phyloP scores from a whole-genome alignment of 75 land plant genomes.

The Adiantum capillusveneris region DNA sequence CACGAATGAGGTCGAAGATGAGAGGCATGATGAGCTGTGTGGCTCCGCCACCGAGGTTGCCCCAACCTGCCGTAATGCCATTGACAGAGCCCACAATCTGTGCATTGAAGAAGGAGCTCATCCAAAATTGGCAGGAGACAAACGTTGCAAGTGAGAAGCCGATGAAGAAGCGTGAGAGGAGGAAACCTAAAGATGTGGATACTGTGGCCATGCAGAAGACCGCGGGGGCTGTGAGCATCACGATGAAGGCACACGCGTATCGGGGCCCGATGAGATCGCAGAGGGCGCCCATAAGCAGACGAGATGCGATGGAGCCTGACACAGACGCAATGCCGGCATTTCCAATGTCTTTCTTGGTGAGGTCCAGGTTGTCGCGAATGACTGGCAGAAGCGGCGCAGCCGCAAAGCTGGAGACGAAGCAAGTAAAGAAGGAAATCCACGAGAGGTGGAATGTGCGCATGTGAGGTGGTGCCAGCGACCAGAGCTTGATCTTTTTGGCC shows the following conservation, averaged over 20 bases:
- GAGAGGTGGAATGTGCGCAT: too few species aligned
- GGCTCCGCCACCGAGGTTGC: too few species aligned
- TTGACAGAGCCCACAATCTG: slow-evolving; percentile 56
- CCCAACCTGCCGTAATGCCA: too few species aligned
- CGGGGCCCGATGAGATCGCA: slow-evolving; percentile 77
- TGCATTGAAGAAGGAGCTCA: slow-evolving; percentile 73
- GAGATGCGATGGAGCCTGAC: slow-evolving; percentile 57
- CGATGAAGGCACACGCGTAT: slow-evolving; percentile 57
- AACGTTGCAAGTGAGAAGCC: slow-evolving; percentile 71
- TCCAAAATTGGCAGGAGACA: slow-evolving; percentile 80
- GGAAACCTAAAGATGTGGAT: slow-evolving; percentile 35
- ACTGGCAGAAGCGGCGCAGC: slow-evolving; percentile 64
- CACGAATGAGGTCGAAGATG: too few species aligned
- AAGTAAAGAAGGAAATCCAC: too few species aligned
- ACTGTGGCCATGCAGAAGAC: slow-evolving; percentile 36
- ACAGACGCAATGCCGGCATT: slow-evolving; percentile 80
- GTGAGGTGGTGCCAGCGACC: slow-evolving; percentile 53
- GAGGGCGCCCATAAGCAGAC: slow-evolving; percentile 59
- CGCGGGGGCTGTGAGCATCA: too few species aligned
- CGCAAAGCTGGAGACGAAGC: too few species aligned
- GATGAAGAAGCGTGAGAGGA: slow-evolving; percentile 54
- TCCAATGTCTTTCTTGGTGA: slow-evolving; percentile 60
- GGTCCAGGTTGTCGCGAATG: slow-evolving; percentile 63
- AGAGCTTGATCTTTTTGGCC: slow-evolving; percentile 46
- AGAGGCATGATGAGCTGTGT: too few species aligned